A percentile compares a stretch with the other conserved stretches of the same genome.
Conservation (phyloP, 164 flowering plant species). For the Vitis labrusca region DNA sequence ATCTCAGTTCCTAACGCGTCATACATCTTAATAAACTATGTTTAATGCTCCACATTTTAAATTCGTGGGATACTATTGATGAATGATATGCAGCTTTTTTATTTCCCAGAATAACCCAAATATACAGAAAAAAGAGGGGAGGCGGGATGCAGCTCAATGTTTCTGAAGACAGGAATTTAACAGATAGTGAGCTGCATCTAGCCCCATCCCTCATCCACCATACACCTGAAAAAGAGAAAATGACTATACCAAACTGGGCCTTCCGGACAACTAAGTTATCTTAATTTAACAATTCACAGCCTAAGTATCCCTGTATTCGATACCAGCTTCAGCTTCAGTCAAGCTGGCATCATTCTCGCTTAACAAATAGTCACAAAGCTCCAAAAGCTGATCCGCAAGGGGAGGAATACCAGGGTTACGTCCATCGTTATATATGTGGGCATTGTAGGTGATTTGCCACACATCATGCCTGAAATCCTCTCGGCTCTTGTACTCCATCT, state of each 20-base stretch:
- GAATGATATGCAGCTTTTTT: background rate
- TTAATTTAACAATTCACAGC: background rate
- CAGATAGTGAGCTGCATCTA: background rate
- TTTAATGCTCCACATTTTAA: no score
- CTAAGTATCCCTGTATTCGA: conserved; percentile 25
- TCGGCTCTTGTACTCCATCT: conserved; percentile 69
- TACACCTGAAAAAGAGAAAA: background rate
- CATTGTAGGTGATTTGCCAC: conserved; percentile 81
- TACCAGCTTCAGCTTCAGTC: conserved; percentile 77
- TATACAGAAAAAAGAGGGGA: background rate
- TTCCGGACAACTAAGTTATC: conserved; percentile 21
- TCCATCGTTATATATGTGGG: conserved; percentile 74
- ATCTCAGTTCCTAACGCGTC: no score
- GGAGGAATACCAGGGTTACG: conserved; percentile 93
- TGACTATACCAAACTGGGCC: conserved; percentile 19
- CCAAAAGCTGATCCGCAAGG: conserved; percentile 91
- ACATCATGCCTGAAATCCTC: conserved; percentile 87
- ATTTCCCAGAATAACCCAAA: background rate
- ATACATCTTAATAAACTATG: no score
- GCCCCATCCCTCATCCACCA: background rate
- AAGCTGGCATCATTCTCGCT: conserved; percentile 35
- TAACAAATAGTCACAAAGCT: conserved; percentile 75
- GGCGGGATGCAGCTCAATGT: background rate
- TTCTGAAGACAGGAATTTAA: background rate
- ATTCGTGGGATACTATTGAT: background rate